Evolutionary conservation across 1,284 basidiomycete species (phyloP).

Genomic region (Ustilago tritici): DNA sequence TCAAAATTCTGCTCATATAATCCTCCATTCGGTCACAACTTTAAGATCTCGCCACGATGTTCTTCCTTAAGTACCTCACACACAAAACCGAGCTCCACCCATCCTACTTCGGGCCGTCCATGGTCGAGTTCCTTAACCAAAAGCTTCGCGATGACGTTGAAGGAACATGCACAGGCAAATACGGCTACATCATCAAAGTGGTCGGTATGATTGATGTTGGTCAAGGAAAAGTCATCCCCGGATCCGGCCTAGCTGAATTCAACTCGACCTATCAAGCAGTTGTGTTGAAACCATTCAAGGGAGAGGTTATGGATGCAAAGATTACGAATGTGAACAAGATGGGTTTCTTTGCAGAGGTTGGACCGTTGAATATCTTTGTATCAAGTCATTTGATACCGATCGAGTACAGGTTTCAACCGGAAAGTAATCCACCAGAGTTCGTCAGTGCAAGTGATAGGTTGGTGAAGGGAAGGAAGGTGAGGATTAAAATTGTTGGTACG

Average conservation of each 20-base stretch:
- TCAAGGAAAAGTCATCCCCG: conserved; percentile 81
- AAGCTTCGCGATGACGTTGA: conserved; percentile 97
- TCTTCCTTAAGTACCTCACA: conserved; percentile 81
- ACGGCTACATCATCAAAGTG: conserved; percentile 93
- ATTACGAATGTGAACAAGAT: conserved; percentile 99
- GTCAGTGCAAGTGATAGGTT: conserved; percentile 58
- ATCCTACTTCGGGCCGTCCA: conserved; percentile 95
- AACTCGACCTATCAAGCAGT: conserved; percentile 66
- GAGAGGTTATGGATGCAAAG: conserved; percentile 96
- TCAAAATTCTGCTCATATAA: too few species aligned
- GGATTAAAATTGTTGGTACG: conserved; percentile 95
- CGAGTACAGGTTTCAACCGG: conserved; percentile 73
- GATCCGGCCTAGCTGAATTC: conserved; percentile 94
- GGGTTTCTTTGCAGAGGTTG: conserved; percentile 97
- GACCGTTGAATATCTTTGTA: conserved; percentile 76
- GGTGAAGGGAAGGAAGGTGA: conserved; percentile 89
- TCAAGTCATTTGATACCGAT: conserved; percentile 83
- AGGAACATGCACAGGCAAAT: conserved; percentile 93
- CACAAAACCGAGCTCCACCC: conserved; percentile 96
- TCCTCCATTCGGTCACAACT: too few species aligned
- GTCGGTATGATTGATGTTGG: conserved; percentile 73
- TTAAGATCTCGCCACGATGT: conserved; percentile 38
- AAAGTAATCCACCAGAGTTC: conserved; percentile 68
- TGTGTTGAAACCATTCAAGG: conserved; percentile 79
- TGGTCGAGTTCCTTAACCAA: conserved; percentile 89